phyloP scores from a whole-genome alignment of 139 green algal genomes.

The Closterium sp. region DNA sequence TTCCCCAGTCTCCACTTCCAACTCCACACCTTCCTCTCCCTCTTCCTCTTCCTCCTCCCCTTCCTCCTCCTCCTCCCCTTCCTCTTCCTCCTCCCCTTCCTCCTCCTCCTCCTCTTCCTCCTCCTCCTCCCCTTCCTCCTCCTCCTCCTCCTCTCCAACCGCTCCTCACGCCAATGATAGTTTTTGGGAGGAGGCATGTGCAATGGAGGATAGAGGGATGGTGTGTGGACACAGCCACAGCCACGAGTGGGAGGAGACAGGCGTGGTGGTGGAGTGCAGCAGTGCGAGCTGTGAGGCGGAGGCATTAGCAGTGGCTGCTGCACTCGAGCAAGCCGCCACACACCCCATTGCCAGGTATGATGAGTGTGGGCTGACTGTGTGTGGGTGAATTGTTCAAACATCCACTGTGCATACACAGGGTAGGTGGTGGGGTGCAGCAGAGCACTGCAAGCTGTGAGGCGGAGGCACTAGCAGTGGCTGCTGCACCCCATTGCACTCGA shows the following conservation, averaged over 20 bases:
- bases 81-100: no score
- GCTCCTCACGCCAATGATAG: no score
- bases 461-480: slow-evolving; percentile 51
- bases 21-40: background rate
- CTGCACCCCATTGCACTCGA: slow-evolving; percentile 32
- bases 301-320: slow-evolving; percentile 48
- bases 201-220: background rate
- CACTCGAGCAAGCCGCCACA: slow-evolving; percentile 49
- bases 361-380: no score
- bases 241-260: no score
- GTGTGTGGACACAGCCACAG: no score
- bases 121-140: background rate
- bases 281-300: slow-evolving; percentile 20
- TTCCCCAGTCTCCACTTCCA: no score
- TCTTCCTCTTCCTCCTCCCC: background rate
- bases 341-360: slow-evolving; percentile 42
- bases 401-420: no score
- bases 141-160: background rate
- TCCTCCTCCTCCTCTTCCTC: background rate
- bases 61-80: background rate
- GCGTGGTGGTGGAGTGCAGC: background rate
- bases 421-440: background rate
- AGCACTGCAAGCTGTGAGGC: background rate
- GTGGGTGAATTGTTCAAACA: no score
- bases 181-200: background rate